Conservation (phyloP, 2,329 filamentous ascomycete species). For the Cadophora sp. region DNA sequence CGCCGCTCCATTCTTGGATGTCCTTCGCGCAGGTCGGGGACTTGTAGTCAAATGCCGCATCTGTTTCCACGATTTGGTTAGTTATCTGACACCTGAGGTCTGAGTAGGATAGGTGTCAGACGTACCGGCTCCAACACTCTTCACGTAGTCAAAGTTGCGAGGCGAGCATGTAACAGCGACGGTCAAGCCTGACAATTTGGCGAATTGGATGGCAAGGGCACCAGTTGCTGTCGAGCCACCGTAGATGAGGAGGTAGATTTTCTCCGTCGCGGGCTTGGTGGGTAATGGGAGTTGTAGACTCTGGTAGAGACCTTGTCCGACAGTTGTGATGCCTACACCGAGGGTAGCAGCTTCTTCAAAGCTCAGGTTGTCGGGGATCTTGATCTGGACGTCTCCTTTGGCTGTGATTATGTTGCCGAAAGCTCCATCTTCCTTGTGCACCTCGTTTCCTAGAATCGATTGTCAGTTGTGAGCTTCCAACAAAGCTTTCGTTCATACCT, state of each 20-base stretch:
- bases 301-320: conserved; percentile 57
- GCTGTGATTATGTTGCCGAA: conserved; percentile 38
- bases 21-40: conserved; percentile 51
- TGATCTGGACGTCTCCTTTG: conserved; percentile 50
- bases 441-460: conserved; percentile 39
- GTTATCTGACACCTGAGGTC: background rate
- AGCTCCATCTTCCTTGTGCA: conserved; percentile 51
- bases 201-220: conserved; percentile 55
- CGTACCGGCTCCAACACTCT: conserved; percentile 53
- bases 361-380: conserved; percentile 53
- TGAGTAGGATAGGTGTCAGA: background rate
- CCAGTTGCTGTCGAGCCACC: conserved; percentile 59
- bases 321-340: conserved; percentile 40
- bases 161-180: conserved; percentile 55
- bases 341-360: conserved; percentile 53
- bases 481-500: conserved; percentile 18
- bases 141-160: conserved; percentile 55
- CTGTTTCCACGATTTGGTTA: background rate
- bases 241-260: conserved; percentile 54
- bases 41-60: conserved; percentile 56
- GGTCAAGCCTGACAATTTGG: conserved; percentile 47
- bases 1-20: conserved; percentile 53
- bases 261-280: conserved; percentile 45
- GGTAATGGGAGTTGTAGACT: conserved; percentile 55
- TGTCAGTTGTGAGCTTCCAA: background rate